phyloP scores from a whole-genome alignment of 176 grass and related monocot genomes.

The Coix lacrymajobi region DNA sequence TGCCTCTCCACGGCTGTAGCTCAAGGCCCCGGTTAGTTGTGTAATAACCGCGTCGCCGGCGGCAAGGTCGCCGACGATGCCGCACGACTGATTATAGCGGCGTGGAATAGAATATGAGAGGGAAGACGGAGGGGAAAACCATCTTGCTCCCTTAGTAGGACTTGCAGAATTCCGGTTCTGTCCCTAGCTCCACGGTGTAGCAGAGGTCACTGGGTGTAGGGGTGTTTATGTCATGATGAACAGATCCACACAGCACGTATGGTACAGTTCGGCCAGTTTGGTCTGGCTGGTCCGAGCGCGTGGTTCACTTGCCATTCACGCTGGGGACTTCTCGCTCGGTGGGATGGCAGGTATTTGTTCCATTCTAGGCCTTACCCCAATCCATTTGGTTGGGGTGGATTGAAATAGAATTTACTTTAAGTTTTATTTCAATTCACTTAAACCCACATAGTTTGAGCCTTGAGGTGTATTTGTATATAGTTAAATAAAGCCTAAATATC shows the following conservation, averaged over 20 bases:
- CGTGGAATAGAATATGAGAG: background rate
- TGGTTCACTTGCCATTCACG: background rate
- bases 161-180: background rate
- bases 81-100: background rate
- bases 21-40: background rate
- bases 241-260: background rate
- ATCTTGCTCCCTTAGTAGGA: too few relatives aligned
- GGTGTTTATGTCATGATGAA: background rate
- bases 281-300: background rate
- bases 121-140: background rate
- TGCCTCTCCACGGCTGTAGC: background rate
- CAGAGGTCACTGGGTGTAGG: background rate
- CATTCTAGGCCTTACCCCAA: too few relatives aligned
- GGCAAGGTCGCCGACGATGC: constrained; percentile 18
- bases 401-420: too few relatives aligned
- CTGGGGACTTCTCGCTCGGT: too few relatives aligned
- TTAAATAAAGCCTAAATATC: too few relatives aligned
- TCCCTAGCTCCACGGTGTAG: background rate
- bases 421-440: too few relatives aligned
- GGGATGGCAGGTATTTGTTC: too few relatives aligned
- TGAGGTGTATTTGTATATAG: too few relatives aligned
- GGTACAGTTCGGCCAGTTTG: background rate
- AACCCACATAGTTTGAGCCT: too few relatives aligned
- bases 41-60: background rate
- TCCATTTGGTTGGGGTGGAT: too few relatives aligned